Base-by-base conservation (phyloP, 1,284 basidiomycete species). In the Pisolithus thermaeus region DNA sequence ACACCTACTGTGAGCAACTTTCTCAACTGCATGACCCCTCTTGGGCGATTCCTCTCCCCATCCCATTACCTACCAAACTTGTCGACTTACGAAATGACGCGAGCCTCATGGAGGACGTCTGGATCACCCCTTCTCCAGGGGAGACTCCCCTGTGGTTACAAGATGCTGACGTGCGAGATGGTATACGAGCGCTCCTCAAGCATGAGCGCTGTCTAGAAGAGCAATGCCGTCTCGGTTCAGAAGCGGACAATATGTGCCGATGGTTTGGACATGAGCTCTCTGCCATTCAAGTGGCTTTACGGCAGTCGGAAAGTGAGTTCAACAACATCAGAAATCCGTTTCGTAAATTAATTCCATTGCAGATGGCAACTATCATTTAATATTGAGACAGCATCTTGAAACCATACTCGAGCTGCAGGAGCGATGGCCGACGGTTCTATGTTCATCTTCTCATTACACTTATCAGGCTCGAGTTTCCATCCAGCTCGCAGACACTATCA, bases 101-200 rank as follows among this genome's bases (percentile, higher is more conserved):
- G 0, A 52, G 37, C 3, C 55, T 75, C 0, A 66, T 73, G 60
- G 61, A 73, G 39, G 73, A 75, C 49, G 61, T 75, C 0, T 76
- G 73, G 72, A 67, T 72, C 5, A 53, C 58, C 0, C 60, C 54
- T 1, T 50, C 59, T 0, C 9, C 50, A 0, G 55, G 48, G 2
- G 46, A 48, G 3, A 53, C 22, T 30, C 71, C 68, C 0, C 50
- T 44, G 7, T 75, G 73, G 73, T 58, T 74, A 0, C 56, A 66
- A 20, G 68, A 73, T 47, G 14, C 38, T 0, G 49, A 63, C 8
- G 59, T 72, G 2, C 59, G 62, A 0, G 43, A 65, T 6, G 69
- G 70, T 0, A 73, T 73, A 8, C 49, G 58, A 0, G 66, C 62
- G 0, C 56, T 71, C 30, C 59, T 70, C 1, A 61, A 61, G 27